Base-by-base conservation (phyloP, 2,329 filamentous ascomycete genomes). In the Fusarium sp. region DNA sequence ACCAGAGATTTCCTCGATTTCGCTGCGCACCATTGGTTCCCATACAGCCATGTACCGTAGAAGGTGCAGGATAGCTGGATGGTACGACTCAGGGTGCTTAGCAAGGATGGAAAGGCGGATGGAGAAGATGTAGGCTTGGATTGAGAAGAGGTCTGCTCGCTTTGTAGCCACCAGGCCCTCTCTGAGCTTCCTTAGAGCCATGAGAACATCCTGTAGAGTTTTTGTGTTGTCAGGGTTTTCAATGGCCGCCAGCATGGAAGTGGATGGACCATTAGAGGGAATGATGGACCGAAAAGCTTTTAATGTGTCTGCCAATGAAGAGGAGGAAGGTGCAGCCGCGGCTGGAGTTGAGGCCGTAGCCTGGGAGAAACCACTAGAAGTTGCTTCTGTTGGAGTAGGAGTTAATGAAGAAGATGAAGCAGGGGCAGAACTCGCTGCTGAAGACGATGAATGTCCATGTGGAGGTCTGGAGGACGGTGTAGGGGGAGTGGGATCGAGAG, bases 71-170 rank as follows among this genome's bases (percentile, higher is more conserved):
- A 98, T 85, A 1, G 94, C 92, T 0, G 94, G 92, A 64, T 94
- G 90, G 75, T 98, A 99, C 2, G 93, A 93, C 68, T 96, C 92
- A 68, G 90, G 91, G 68, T 96, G 89, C 64, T 88, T 87, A 54
- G 90, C 87, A 31, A 97, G 85, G 61, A 99, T 89, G 24, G 91
- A 88, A 25, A 93, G 83, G 51, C 93, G 90, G 69, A 96, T 91
- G 70, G 91, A 92, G 81, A 98, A 98, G 61, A 96, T 87, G 77
- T 98, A 97, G 13, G 89, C 91, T 68, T 93, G 88, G n/a, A 91
- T 87, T 1, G 94, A 89, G 76, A 99, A 99, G 48, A 86, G 81
- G 72, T 97, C 91, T 32, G 83, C 80, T 19, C 93, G 87, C 49
- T 88, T 86, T 8, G 91, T 88, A 11, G 91, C 91, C 3, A 96